Evolutionary conservation across 73 alveolate genomes (phyloP).

Genomic region (Blepharisma japonicum): DNA sequence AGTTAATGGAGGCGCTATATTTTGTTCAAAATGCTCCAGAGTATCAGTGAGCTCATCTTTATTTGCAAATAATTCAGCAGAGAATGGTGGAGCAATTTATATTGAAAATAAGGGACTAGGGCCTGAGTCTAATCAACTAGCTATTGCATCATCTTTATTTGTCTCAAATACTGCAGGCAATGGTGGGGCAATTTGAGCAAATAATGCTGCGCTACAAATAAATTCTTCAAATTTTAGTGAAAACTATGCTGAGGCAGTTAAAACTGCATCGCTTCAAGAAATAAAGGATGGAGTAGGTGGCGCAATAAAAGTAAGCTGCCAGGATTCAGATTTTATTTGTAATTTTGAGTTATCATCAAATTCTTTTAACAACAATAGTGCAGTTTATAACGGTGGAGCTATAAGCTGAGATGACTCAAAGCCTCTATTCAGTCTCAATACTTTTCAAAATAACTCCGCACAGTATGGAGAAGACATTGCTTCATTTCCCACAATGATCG

Average conservation of each 20-base stretch:
- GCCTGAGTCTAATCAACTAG: no score
- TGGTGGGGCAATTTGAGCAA: background rate
- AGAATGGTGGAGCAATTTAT: constrained; percentile 18
- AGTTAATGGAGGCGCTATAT: constrained; percentile 5
- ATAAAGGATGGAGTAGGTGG: background rate
- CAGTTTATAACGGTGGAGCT: constrained; percentile 3
- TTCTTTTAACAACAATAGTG: constrained; percentile 13
- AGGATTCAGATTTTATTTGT: no score
- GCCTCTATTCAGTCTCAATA: background rate
- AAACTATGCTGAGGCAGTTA: background rate
- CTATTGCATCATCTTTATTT: background rate
- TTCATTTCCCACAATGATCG: background rate
- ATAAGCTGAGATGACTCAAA: background rate
- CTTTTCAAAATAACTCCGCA: background rate
- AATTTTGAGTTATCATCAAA: constrained; percentile 33
- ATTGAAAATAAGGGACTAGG: no score
- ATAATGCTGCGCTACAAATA: background rate
- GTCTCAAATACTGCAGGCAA: background rate
- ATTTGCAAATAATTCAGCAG: background rate
- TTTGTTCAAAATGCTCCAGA: background rate
- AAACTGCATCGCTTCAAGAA: no score
- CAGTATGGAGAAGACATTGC: background rate
- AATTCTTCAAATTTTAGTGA: background rate
- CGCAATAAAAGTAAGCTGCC: no score
- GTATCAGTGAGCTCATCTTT: background rate